Evolutionary conservation across 1,284 basidiomycete genomes (phyloP).

Genomic region (Phylloporus sp.): DNA sequence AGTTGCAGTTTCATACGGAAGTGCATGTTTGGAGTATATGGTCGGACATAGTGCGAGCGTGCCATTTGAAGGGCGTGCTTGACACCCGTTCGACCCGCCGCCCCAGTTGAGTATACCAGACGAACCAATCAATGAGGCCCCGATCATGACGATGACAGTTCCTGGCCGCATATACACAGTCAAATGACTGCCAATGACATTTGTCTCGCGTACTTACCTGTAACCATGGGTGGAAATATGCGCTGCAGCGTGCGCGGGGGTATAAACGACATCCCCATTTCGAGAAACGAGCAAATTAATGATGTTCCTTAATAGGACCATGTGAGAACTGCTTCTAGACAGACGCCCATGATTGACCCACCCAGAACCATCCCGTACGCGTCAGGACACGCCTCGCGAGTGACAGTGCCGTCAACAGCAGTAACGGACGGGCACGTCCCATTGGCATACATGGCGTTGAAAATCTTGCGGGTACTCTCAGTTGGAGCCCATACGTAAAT

Average conservation of each 20-base stretch:
- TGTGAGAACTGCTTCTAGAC: no score
- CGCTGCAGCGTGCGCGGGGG: constrained; percentile 69
- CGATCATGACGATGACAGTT: constrained; percentile 80
- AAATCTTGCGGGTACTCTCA: constrained; percentile 56
- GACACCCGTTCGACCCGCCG: constrained; percentile 79
- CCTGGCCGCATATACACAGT: constrained; percentile 44
- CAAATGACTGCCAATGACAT: not conserved
- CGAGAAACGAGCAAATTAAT: constrained; percentile 81
- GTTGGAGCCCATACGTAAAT: constrained; percentile 53
- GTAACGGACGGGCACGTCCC: constrained; percentile 77
- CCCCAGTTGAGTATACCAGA: constrained; percentile 86
- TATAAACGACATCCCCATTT: constrained; percentile 81
- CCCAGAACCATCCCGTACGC: constrained; percentile 82
- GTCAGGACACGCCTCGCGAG: constrained; percentile 75
- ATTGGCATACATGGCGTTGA: constrained; percentile 78
- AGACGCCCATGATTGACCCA: constrained; percentile 30
- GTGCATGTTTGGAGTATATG: constrained; percentile 65
- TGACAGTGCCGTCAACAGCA: constrained; percentile 65
- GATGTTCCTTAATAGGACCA: constrained; percentile 65
- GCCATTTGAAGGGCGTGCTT: constrained; percentile 63
- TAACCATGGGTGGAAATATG: constrained; percentile 85
- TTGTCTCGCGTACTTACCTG: constrained; percentile 51
- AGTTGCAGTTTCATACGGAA: constrained; percentile 40
- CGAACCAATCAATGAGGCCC: constrained; percentile 75
- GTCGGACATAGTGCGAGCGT: constrained; percentile 77